phyloP scores from a whole-genome alignment of 139 green algal species.

The Chlamydomonas schloesseri region DNA sequence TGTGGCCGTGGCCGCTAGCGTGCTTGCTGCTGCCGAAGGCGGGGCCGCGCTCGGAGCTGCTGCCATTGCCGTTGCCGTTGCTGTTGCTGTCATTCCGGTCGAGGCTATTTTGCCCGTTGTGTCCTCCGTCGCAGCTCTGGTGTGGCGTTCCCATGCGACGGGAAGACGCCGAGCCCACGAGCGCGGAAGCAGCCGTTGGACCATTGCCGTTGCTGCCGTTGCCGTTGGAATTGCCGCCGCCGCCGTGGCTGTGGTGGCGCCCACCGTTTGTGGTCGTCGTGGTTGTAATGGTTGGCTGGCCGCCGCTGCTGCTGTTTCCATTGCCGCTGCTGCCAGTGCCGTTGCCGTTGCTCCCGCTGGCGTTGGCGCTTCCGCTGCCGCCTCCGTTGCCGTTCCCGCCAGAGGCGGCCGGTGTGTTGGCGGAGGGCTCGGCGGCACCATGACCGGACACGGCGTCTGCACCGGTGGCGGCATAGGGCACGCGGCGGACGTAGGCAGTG shows the following conservation, averaged over 20 bases:
- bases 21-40: not conserved
- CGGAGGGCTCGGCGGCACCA: not conserved
- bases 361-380: too few relatives aligned
- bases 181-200: too few relatives aligned
- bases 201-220: not conserved
- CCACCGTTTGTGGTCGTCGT: not conserved
- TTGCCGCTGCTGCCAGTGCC: not conserved
- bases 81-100: too few relatives aligned
- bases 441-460: not conserved
- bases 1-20: too few relatives aligned
- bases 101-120: too few relatives aligned
- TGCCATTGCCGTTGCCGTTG: not conserved
- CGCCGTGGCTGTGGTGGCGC: not conserved
- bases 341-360: not conserved
- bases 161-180: too few relatives aligned
- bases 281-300: not conserved
- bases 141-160: too few relatives aligned
- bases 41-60: too few relatives aligned
- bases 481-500: conserved; percentile 22
- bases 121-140: too few relatives aligned
- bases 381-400: not conserved
- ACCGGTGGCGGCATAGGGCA: not conserved
- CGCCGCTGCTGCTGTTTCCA: not conserved
- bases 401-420: not conserved
- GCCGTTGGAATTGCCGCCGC: not conserved